Base-by-base conservation (phyloP, 163 green algal genomes). In the Smithsoniella earleae region DNA sequence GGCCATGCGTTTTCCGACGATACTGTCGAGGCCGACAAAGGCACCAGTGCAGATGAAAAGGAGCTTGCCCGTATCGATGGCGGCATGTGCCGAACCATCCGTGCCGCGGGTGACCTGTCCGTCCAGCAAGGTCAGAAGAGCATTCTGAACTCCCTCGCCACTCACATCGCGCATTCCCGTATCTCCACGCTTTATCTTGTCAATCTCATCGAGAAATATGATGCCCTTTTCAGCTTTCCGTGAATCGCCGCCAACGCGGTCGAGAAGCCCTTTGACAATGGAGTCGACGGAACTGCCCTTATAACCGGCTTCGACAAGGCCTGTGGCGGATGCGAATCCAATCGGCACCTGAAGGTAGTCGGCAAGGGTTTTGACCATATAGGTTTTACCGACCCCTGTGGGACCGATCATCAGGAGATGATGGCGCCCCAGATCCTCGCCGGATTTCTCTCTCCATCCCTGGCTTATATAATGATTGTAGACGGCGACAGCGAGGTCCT, bases 131-230 rank as follows among this genome's bases (percentile, higher is more conserved):
- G 95, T 95, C 43, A 97, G 86, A 83, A 98, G 85, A 44, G 92
- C 92, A 86, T 99, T 93, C 85, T 99, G 94, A 79, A 99, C 94
- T 5, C 94, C 94, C 84, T 98, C 94, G 1, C 94, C 94, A 62
- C 82, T 90, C 31, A 98, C 94, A 80, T 98, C 94, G 0, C 94
- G 79, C 78, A 85, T 89, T 75, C 92, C 82, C 8, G 49, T 64
- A n/a, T n/a, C n/a, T 76, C 85, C 87, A 80, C 89, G 89, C 30
- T 85, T 87, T 46, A 98, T 95, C 82, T 98, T 97, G 84, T 97
- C 93, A 73, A 97, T 88, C 83, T 98, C 94, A 73, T 98, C 94
- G 38, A 98, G 93, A 83, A 97, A 98, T 30, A 98, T 86, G 74
- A 98, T 98, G 79, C 94, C 94, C 52, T 85, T 81, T 82, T 98